phyloP scores from a whole-genome alignment of 2,329 filamentous ascomycete species.

The Thielaviopsis musarum region DNA sequence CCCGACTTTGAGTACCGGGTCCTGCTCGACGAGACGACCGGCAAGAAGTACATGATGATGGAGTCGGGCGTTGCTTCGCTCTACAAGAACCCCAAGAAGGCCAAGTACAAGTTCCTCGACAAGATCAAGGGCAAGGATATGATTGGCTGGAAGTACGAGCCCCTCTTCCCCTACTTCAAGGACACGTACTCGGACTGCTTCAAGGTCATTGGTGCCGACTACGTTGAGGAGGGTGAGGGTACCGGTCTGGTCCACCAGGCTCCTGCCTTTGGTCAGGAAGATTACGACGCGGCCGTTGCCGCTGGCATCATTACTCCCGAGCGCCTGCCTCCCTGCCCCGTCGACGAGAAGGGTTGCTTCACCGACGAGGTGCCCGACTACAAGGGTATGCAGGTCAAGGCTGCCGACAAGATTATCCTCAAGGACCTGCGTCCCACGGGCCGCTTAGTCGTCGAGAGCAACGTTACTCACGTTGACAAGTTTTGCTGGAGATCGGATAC shows the following conservation, averaged over 20 bases:
- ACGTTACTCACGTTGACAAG: slow-evolving; percentile 16
- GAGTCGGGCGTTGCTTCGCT: slow-evolving; percentile 50
- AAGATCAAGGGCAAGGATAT: slow-evolving; percentile 52
- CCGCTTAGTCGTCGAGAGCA: slow-evolving; percentile 15
- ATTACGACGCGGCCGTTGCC: slow-evolving; percentile 52
- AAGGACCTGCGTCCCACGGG: slow-evolving; percentile 15
- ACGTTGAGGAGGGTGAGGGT: slow-evolving; percentile 57
- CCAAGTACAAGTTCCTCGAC: slow-evolving; percentile 52
- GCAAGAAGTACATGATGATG: slow-evolving; percentile 52
- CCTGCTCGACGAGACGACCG: slow-evolving; percentile 47
- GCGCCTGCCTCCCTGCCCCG: slow-evolving; percentile 51
- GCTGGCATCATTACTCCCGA: slow-evolving; percentile 46
- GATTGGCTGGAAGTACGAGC: slow-evolving; percentile 55
- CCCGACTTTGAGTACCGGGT: slow-evolving; percentile 68
- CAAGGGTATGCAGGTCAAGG: slow-evolving; percentile 16
- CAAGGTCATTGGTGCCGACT: slow-evolving; percentile 48
- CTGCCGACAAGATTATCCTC: slow-evolving; percentile 17
- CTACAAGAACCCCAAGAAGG: slow-evolving; percentile 64
- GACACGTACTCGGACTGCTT: slow-evolving; percentile 55
- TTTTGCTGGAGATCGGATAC: slow-evolving; percentile 18
- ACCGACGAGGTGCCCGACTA: slow-evolving; percentile 16
- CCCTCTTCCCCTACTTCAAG: slow-evolving; percentile 55
- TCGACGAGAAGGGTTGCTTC: slow-evolving; percentile 34
- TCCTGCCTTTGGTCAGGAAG: slow-evolving; percentile 61
- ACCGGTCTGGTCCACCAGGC: slow-evolving; percentile 61